Base-by-base conservation (phyloP, 148 eudicot species). In the Fagopyrum tataricum region DNA sequence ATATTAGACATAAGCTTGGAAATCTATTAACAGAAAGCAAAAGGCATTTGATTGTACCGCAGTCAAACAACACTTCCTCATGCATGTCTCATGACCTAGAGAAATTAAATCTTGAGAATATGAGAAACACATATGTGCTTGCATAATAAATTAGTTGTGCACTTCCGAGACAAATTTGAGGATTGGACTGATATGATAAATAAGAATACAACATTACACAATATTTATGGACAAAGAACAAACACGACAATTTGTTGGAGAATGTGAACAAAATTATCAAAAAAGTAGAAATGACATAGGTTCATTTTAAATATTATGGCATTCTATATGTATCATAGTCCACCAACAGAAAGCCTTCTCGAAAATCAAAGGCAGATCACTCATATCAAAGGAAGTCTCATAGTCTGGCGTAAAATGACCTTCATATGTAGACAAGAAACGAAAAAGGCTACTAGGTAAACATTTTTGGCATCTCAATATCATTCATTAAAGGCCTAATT, bases 371-470 rank as follows among this genome's bases (percentile, higher is more conserved):
- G 12, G 11, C 42, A n/a, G n/a, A n/a, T n/a, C n/a, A n/a, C n/a
- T n/a, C n/a, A n/a, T 41, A 61, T 23, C 59, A 53, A 53, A 17
- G 18, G 18, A 53, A 53, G 9, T n/a, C 24, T 14, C 7, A 48
- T 48, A 13, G n/a, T 48, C 52, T 48, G 12, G 17, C 52, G 15
- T 14, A 12, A 21, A 53, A 18, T 15, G 6, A 53, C 59, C 59
- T 53, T 53, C 59, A 53, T n/a, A 53, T 53, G 59, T 53, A 53
- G 24, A 53, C 59, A 53, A n/a, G 59, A 53, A n/a, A 53, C 18
- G 7, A 23, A 53, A 53, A 53, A 10, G n/a, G 17, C 23, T 53
- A 53, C 23, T 53, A 53, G 24, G 21, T 53, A 23, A n/a, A 53
- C 59, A 53, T 53, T 53, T 23, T 53, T 23, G 4, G 18, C 59